These are phyloP conservation scores for Ceratobasidium sp. DNA, from an alignment of 1,284 basidiomycete species.

Conservation along the genomic window DNA sequence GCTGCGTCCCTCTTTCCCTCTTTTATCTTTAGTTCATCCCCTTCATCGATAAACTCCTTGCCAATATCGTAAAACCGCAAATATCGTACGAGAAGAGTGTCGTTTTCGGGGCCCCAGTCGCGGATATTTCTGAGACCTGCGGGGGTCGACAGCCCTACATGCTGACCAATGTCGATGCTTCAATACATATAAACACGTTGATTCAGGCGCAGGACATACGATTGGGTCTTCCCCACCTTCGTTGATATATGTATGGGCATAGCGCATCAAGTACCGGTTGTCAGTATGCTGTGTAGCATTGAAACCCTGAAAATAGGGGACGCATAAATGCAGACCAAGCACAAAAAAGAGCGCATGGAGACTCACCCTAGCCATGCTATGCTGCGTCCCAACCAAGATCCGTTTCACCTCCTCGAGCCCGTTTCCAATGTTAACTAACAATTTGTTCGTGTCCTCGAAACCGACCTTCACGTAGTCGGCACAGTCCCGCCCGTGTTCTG, in stretches of 20 bases:
- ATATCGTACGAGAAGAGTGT: not conserved
- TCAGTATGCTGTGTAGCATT: not conserved
- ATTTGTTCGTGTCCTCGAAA: not conserved
- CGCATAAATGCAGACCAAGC: not conserved
- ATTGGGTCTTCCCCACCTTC: conserved; percentile 9
- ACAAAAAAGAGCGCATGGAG: not conserved
- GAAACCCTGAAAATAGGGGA: not conserved
- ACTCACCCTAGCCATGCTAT: conserved; percentile 2
- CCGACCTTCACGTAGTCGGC: not conserved
- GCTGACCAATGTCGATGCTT: not conserved
- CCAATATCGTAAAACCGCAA: conserved; percentile 24
- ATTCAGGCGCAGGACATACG: not conserved
- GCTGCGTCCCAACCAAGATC: conserved; percentile 20
- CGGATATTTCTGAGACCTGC: too few species aligned
- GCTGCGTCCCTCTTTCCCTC: not conserved
- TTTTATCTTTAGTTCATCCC: not conserved
- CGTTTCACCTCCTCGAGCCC: not conserved
- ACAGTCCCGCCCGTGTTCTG: not conserved
- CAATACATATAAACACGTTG: too few species aligned
- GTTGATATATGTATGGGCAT: not conserved
- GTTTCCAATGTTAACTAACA: not conserved
- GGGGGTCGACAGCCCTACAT: not conserved
- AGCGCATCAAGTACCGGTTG: not conserved
- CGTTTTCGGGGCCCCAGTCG: not conserved
- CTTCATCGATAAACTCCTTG: not conserved